Base-by-base conservation (phyloP, 345 rosid genomes). In the Raphanus raphanistrum region DNA sequence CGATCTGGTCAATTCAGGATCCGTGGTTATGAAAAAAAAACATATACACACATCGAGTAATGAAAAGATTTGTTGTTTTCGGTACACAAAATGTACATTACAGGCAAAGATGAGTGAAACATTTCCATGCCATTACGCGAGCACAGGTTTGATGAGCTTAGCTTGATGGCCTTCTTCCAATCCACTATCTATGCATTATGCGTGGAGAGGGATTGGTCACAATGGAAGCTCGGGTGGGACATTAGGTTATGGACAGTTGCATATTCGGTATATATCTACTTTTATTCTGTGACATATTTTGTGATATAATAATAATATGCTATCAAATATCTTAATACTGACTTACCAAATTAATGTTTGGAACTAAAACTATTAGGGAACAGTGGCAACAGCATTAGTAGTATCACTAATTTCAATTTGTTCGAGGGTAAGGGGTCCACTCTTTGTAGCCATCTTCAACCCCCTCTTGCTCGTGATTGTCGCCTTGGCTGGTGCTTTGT, bases 151-250 rank as follows among this genome's bases (percentile, higher is more conserved):
- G 58, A 85, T 84, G 80, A 38, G 76, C 48, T 0, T 82, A 38
- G 76, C 48, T 0, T 82, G 11, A 85, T 84, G 87, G 89, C 75
- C n/a, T 69, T 87, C 3, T 71, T 86, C 5, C 90, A 89, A 13
- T 50, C 84, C 4, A 57, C 64, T 35, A 63, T 65, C 1, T 72
- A 65, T 57, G 88, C 89, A 0, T 35, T 90, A 6, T 84, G 78
- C 64, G 70, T 57, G 6, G 88, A 85, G 63, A 84, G 76, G 62
- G 87, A 86, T 58, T 76, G 84, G 87, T 15, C 28, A 26, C 84
- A 85, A 29, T 89, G 96, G 88, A 90, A 83, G 68, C 62, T 90
- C 31, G 87, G 89, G 0, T 90, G 85, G 88, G 77, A 89, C 58
- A 75, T 86, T 69, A 74, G 85, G 71, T 86, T 89, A 41, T 70